Conservation (phyloP, 805 yeast genomes). For the Starmerella vaccinii region DNA sequence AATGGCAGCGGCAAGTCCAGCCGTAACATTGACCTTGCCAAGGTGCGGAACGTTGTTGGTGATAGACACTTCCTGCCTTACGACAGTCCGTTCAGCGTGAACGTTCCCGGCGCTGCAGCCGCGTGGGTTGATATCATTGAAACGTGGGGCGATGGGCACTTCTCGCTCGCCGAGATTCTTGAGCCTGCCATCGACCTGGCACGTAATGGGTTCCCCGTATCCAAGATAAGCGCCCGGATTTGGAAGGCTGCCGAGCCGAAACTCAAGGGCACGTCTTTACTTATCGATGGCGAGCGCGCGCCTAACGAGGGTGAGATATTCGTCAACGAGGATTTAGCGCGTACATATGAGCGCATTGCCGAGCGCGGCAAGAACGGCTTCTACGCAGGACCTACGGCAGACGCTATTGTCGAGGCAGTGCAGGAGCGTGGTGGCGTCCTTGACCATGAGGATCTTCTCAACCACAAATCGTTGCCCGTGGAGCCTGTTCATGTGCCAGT, state of each 20-base stretch:
- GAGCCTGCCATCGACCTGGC: conserved; percentile 48
- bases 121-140: conserved; percentile 67
- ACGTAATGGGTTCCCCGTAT: conserved; percentile 54
- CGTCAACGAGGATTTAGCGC: conserved; percentile 44
- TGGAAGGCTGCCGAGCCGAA: conserved; percentile 40
- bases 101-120: conserved; percentile 72
- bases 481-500: conserved; percentile 45
- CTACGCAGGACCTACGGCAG: conserved; percentile 62
- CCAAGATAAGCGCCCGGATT: conserved; percentile 44
- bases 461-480: conserved; percentile 52
- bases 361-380: conserved; percentile 52
- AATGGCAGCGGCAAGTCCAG: conserved; percentile 74
- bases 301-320: conserved; percentile 54
- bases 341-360: conserved; percentile 44
- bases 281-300: conserved; percentile 31
- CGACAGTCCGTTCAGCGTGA: conserved; percentile 48
- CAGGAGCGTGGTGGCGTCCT: conserved; percentile 47
- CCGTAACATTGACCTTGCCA: conserved; percentile 32
- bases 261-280: conserved; percentile 33
- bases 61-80: conserved; percentile 41
- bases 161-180: conserved; percentile 44
- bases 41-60: conserved; percentile 31
- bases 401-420: conserved; percentile 48
- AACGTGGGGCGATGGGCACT: conserved; percentile 63
- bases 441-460: conserved; percentile 43